These are phyloP conservation scores for Chalciporus chontae DNA, from an alignment of 768 basidiomycete genomes.

Conservation along the genomic window DNA sequence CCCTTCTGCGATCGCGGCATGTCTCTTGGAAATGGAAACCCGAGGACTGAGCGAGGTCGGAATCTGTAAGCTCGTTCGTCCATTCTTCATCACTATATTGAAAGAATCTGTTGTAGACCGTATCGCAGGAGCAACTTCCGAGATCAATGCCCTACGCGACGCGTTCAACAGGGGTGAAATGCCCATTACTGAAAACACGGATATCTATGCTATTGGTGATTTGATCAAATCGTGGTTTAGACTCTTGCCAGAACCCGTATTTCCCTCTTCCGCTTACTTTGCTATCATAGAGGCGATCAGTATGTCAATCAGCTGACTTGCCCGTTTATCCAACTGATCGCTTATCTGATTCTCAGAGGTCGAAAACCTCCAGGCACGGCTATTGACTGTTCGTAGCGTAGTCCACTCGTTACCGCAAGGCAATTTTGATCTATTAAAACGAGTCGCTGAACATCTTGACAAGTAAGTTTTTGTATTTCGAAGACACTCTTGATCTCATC, in stretches of 20 bases:
- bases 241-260: conserved; percentile 73
- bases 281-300: conserved; percentile 70
- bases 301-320: conserved; percentile 33
- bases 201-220: conserved; percentile 82
- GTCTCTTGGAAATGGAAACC: conserved; percentile 65
- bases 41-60: conserved; percentile 80
- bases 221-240: conserved; percentile 86
- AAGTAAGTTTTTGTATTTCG: conserved; percentile 37
- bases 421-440: conserved; percentile 76
- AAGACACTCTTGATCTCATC: background rate
- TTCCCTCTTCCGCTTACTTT: conserved; percentile 66
- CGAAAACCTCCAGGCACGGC: conserved; percentile 64
- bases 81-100: background rate
- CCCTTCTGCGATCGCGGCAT: conserved; percentile 62
- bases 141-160: conserved; percentile 67
- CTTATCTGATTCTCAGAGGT: conserved; percentile 45
- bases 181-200: conserved; percentile 56
- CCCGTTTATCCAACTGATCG: conserved; percentile 2
- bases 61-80: conserved; percentile 57
- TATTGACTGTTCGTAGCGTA: conserved; percentile 60
- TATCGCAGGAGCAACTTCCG: conserved; percentile 71
- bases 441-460: conserved; percentile 83
- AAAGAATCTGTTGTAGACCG: conserved; percentile 50
- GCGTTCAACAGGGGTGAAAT: conserved; percentile 72
- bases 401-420: conserved; percentile 67